phyloP scores from a whole-genome alignment of 768 basidiomycete genomes.

The Chalciporus chontae region DNA sequence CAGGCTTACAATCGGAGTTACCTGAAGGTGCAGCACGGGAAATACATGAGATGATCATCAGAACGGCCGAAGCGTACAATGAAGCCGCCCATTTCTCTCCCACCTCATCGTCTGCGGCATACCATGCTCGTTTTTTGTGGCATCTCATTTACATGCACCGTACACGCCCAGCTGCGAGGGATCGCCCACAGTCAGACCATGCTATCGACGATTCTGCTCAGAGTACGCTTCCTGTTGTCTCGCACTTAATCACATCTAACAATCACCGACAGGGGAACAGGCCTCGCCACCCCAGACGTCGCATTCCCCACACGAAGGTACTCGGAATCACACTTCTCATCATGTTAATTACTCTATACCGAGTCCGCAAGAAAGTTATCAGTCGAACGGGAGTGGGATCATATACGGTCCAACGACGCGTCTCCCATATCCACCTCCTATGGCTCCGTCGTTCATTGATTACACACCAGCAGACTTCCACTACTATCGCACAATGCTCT shows the following conservation, averaged over 20 bases:
- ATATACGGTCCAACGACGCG: conserved; percentile 15
- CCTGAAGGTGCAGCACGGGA: conserved; percentile 59
- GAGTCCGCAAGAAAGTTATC: conserved; percentile 19
- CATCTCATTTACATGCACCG: conserved; percentile 63
- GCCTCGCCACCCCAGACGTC: conserved; percentile 20
- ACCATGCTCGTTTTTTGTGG: conserved; percentile 77
- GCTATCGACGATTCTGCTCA: conserved; percentile 56
- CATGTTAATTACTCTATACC: conserved; percentile 16
- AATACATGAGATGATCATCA: conserved; percentile 61
- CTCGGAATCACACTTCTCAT: conserved; percentile 10
- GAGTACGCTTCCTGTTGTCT: conserved; percentile 34
- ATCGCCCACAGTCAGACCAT: conserved; percentile 36
- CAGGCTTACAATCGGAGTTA: conserved; percentile 58
- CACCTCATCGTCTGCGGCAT: conserved; percentile 63
- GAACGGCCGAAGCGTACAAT: conserved; percentile 76
- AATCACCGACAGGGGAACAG: conserved; percentile 17
- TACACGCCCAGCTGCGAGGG: conserved; percentile 42
- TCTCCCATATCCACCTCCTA: conserved; percentile 26
- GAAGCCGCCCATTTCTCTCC: conserved; percentile 62
- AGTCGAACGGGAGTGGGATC: conserved; percentile 9
- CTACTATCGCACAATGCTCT: conserved; percentile 74
- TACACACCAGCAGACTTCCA: conserved; percentile 52
- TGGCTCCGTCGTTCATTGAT: conserved; percentile 28
- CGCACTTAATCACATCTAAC: conserved; percentile 9
- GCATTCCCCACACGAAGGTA: conserved; percentile 19